phyloP scores from a whole-genome alignment of 179 eudicot species.

The Patellifolia procumbens region DNA sequence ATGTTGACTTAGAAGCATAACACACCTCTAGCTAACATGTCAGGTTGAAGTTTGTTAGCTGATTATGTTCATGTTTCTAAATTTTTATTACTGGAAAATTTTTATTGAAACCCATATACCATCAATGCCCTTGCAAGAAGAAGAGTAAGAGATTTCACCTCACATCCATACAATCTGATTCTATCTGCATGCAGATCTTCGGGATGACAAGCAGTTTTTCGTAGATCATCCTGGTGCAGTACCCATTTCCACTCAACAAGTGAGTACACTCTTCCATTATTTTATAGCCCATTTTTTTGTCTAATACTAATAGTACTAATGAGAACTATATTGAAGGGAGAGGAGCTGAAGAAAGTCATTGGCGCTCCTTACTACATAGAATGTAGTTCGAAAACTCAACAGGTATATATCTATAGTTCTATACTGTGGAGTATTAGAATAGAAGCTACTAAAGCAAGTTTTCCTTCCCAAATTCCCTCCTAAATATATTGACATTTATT shows the following conservation, averaged over 20 bases:
- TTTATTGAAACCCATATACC: not conserved
- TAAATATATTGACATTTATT: too few relatives aligned
- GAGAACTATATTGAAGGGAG: slow-evolving; percentile 52
- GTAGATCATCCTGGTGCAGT: slow-evolving; percentile 52
- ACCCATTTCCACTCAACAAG: slow-evolving; percentile 38
- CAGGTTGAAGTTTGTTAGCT: not conserved
- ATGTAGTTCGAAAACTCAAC: slow-evolving; percentile 90
- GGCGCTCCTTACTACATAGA: slow-evolving; percentile 85
- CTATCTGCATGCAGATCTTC: slow-evolving; percentile 37
- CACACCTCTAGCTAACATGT: not conserved
- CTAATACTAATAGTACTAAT: slow-evolving; percentile 1
- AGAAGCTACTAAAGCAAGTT: too few relatives aligned
- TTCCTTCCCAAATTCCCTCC: too few relatives aligned
- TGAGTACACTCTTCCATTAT: not conserved
- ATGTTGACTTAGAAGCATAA: not conserved
- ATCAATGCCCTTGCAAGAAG: not conserved
- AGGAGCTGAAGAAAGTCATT: slow-evolving; percentile 73
- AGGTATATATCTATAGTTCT: too few relatives aligned
- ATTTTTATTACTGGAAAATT: not conserved
- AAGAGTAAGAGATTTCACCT: not conserved
- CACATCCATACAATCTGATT: not conserved
- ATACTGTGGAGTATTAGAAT: too few relatives aligned
- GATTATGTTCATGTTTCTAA: not conserved
- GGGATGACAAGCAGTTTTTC: slow-evolving; percentile 46
- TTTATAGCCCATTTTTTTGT: too few relatives aligned